Evolutionary conservation across 2,329 filamentous ascomycete species (phyloP), one percentile per base, ranked within the genome.

Genomic region (Thermochaetoides dissita): DNA sequence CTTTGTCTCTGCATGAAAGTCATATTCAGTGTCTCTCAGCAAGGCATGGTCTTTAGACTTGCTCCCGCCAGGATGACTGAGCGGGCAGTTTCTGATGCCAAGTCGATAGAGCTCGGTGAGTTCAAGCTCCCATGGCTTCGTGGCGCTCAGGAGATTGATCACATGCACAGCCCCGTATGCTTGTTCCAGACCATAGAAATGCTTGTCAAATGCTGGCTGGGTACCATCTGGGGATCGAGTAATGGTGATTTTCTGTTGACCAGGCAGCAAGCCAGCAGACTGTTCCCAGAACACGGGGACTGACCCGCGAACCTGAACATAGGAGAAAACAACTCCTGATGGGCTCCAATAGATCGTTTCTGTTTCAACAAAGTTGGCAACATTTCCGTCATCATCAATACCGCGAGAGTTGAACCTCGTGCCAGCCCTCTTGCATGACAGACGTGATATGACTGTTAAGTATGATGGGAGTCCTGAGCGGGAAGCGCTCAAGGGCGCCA

Each of bases 271-370:
- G 12, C 88, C 88, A 8, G 87, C 78, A 29, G 81, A 75, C 60
- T 96, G 91, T 59, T 98, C 91, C 91, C 91, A 98, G 59, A 98
- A 98, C 3, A 96, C 72, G 1, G 91, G 91, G 7, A 98, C 85
- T 6, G 88, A 95, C 33, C 91, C 91, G 53, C 91, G 76, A 28
- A 93, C 76, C 61, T 98, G 91, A 2, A 81, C 85, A 60, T 95
- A 98, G 0, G 91, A 96, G 58, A 96, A 96, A 42, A 86, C 77
- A 6, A 86, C 65, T 3, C 76, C 75, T 1, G 77, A 75, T 1
- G 84, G 83, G 52, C 81, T 81, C 81, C 84, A 94, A 56, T 93
- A 88, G 34, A 89, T 78, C 0, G 87, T 94, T 63, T 98, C 91
- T 0, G 87, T 91, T 62, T 98, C 91, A n/a, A 96, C 91, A 61